Percentiles rank a stretch among this genome's conserved stretches.
phyloP scores from a whole-genome alignment of 768 basidiomycete genomes.

The Pulveroboletus sp. region DNA sequence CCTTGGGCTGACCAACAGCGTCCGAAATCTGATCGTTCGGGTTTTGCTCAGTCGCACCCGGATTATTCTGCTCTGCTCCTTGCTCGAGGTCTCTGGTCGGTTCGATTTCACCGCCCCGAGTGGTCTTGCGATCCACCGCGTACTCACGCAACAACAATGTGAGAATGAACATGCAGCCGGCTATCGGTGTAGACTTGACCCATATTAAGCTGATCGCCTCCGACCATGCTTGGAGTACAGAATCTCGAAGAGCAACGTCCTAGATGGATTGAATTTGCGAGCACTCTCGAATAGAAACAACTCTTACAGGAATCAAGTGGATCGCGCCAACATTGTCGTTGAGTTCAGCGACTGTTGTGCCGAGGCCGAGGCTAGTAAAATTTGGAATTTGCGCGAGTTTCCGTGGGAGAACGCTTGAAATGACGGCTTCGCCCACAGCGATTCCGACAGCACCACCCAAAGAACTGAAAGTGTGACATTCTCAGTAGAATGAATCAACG shows the following conservation, averaged over 20 bases:
- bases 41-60: no score
- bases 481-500: not conserved
- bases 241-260: constrained; percentile 48
- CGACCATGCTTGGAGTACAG: constrained; percentile 64
- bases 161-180: constrained; percentile 50
- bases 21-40: no score
- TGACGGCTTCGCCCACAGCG: constrained; percentile 70
- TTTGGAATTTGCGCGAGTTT: constrained; percentile 35
- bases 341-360: constrained; percentile 42
- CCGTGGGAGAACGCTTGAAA: constrained; percentile 47
- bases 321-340: constrained; percentile 46
- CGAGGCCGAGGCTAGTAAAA: constrained; percentile 23
- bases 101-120: constrained; percentile 34
- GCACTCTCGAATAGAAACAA: not conserved
- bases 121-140: constrained; percentile 51
- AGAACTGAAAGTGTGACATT: constrained; percentile 38
- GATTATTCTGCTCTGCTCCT: constrained; percentile 1
- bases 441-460: constrained; percentile 79
- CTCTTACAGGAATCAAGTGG: constrained; percentile 28
- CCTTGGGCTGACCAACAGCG: no score
- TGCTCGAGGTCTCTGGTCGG: constrained; percentile 32
- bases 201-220: constrained; percentile 62
- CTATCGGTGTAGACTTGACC: constrained; percentile 58
- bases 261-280: constrained; percentile 16
- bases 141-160: constrained; percentile 59